Conservation (phyloP, 192 early-diverging fungal genomes). For the Coemansia sp. region DNA sequence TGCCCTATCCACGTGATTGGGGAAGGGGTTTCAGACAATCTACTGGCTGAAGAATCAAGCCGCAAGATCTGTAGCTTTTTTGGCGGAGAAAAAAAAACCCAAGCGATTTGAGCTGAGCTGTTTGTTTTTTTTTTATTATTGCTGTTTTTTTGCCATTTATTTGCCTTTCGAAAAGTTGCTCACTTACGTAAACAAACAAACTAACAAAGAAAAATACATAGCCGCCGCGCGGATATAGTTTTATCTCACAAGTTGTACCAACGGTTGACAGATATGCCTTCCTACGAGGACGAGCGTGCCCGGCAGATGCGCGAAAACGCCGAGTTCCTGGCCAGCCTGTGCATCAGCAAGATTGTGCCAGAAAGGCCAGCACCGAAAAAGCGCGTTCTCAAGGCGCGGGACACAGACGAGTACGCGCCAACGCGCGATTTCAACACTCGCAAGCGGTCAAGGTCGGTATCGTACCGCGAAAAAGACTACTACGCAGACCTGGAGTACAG, state of each 20-base stretch:
- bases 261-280: background rate
- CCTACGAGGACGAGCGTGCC: slow-evolving; percentile 37
- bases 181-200: background rate
- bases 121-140: too few relatives aligned
- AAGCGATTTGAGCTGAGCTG: too few relatives aligned
- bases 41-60: too few relatives aligned
- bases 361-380: slow-evolving; percentile 7
- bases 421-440: slow-evolving; percentile 15
- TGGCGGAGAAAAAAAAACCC: too few relatives aligned
- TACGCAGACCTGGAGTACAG: background rate
- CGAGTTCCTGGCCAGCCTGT: slow-evolving; percentile 31
- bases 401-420: slow-evolving; percentile 24
- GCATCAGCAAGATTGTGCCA: slow-evolving; percentile 11
- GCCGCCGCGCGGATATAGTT: background rate
- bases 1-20: too few relatives aligned
- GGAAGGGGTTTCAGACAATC: too few relatives aligned
- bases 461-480: slow-evolving; percentile 31
- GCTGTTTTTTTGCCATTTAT: too few relatives aligned
- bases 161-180: background rate
- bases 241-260: too few relatives aligned
- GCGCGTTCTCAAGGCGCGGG: slow-evolving; percentile 2
- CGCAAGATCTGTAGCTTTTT: too few relatives aligned
- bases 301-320: slow-evolving; percentile 42
- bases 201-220: background rate
- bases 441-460: slow-evolving; percentile 12